phyloP scores from a whole-genome alignment of 805 yeast species.

The Wickerhamomyces hampshirensis region DNA sequence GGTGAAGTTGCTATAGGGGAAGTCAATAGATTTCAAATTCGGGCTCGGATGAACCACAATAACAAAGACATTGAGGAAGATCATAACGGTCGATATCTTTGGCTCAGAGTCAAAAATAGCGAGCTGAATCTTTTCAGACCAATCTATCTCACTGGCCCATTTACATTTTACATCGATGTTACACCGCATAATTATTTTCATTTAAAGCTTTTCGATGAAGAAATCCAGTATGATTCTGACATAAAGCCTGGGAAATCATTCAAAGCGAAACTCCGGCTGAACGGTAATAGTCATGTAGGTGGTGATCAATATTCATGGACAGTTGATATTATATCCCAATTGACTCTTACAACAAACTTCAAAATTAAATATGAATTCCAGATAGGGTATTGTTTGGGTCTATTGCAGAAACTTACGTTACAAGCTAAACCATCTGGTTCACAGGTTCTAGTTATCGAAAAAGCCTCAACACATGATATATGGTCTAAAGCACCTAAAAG shows the following conservation, averaged over 20 bases:
- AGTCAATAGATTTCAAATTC: conserved; percentile 14
- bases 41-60: background rate
- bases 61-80: conserved; percentile 4
- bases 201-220: conserved; percentile 36
- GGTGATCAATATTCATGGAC: conserved; percentile 56
- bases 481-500: conserved; percentile 60
- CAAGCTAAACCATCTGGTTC: background rate
- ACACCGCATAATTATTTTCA: conserved; percentile 61
- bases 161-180: conserved; percentile 77
- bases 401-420: conserved; percentile 12
- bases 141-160: conserved; percentile 87
- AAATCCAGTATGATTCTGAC: conserved; percentile 42
- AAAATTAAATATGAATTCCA: conserved; percentile 62
- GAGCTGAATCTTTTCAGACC: conserved; percentile 76
- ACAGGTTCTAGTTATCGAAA: conserved; percentile 24
- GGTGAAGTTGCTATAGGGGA: conserved; percentile 19
- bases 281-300: conserved; percentile 34
- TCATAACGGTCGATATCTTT: conserved; percentile 23
- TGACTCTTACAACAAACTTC: conserved; percentile 65
- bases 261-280: conserved; percentile 48
- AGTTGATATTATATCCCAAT: conserved; percentile 76
- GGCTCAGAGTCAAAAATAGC: conserved; percentile 58
- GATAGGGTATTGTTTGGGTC: conserved; percentile 42
- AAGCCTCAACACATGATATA: too few relatives aligned
- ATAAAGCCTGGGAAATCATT: conserved; percentile 71